Percentiles rank a stretch among this genome's conserved stretches.
Evolutionary conservation across 2,329 filamentous ascomycete species (phyloP).

Genomic region (Colletotrichum plurivorum): DNA sequence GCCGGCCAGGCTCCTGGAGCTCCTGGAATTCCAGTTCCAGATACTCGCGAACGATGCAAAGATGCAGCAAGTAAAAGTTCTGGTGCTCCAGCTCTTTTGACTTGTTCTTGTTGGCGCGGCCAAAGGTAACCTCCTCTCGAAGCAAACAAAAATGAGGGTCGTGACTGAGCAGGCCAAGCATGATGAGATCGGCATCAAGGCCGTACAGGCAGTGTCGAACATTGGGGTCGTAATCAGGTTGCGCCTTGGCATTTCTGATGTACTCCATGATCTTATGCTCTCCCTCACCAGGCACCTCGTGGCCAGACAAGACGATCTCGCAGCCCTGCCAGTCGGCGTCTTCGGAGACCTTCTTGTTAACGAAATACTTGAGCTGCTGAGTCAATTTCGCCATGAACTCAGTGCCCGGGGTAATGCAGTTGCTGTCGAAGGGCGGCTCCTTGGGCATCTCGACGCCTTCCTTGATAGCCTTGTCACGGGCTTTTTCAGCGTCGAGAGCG

Average conservation of each 20-base stretch:
- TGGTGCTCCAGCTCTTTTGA: constrained; percentile 98
- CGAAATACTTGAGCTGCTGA: constrained; percentile 95
- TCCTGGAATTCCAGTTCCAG: constrained; percentile 97
- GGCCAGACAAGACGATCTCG: constrained; percentile 95
- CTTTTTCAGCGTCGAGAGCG: constrained; percentile 89
- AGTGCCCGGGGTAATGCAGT: constrained; percentile 98
- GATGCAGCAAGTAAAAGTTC: constrained; percentile 97
- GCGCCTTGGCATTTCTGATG: constrained; percentile 96
- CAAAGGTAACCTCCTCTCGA: constrained; percentile 98
- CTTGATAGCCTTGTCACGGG: constrained; percentile 90
- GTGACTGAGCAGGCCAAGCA: constrained; percentile 96
- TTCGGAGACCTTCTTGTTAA: constrained; percentile 98
- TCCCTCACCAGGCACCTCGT: constrained; percentile 97
- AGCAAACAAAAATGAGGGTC: constrained; percentile 98
- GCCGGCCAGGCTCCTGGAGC: constrained; percentile 78
- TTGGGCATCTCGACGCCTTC: constrained; percentile 95
- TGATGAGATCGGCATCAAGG: constrained; percentile 97
- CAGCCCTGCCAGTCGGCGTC: constrained; percentile 98
- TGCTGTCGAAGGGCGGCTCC: constrained; percentile 97
- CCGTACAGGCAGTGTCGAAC: constrained; percentile 97
- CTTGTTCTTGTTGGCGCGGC: constrained; percentile 87
- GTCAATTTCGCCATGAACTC: constrained; percentile 98
- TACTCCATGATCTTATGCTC: constrained; percentile 99
- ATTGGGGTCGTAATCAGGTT: constrained; percentile 92
- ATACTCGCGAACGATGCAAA: constrained; percentile 98